Evolutionary conservation across 495 filamentous ascomycete genomes (phyloP).

Genomic region (Melanomma pulvis-pyrius): DNA sequence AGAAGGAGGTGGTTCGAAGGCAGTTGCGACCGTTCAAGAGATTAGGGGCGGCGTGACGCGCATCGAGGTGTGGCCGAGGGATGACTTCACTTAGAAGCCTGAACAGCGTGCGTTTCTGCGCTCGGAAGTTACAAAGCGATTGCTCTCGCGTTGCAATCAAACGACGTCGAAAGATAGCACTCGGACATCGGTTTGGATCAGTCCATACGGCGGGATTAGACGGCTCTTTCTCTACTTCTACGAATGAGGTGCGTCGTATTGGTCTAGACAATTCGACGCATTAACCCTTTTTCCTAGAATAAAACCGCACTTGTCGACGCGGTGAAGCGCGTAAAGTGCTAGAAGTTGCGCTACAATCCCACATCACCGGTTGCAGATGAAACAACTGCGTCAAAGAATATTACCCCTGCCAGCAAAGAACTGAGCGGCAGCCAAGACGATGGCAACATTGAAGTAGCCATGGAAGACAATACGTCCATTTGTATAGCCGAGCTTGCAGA

Average conservation of each 20-base stretch:
- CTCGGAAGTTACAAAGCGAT: not conserved
- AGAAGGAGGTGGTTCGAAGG: constrained; percentile 15
- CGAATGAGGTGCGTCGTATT: not conserved
- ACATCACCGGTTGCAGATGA: not conserved
- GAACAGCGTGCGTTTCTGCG: constrained; percentile 40
- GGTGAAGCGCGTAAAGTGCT: not conserved
- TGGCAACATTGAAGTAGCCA: not conserved
- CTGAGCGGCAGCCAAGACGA: not conserved
- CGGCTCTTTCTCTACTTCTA: not conserved
- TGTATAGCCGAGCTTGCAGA: not conserved
- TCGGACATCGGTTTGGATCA: constrained; percentile 14
- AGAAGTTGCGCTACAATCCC: not conserved
- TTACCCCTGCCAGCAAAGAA: not conserved
- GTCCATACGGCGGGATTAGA: constrained; percentile 36
- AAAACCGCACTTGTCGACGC: not conserved
- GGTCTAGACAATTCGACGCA: not conserved
- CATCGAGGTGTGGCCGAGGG: constrained; percentile 27
- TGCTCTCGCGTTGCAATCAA: not conserved
- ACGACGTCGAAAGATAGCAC: not conserved
- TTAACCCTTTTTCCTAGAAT: not conserved
- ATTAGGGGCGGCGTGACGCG: constrained; percentile 24
- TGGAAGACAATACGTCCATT: not conserved
- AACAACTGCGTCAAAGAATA: not conserved
- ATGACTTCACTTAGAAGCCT: constrained; percentile 16
- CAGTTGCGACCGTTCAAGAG: not conserved